Evolutionary conservation across 2,329 filamentous ascomycete genomes (phyloP), one percentile per base, ranked within the genome.

Genomic region (Colletotrichum siamense): DNA sequence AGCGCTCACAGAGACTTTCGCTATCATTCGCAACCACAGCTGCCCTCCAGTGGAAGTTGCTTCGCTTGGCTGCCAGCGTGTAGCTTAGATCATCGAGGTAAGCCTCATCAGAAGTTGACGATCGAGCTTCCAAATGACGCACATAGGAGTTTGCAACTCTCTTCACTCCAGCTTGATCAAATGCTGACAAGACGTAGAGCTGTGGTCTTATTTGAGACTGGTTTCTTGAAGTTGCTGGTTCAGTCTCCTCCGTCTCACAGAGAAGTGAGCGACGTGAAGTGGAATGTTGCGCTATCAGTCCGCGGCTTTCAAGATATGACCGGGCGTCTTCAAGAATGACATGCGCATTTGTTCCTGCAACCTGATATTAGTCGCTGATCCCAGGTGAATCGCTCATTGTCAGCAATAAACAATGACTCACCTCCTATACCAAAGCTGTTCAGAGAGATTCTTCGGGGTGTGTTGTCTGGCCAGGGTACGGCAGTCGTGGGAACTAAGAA

Each of bases 341-440:
- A 44, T 83, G 82, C 0, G 78, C 78, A 18, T 82, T 83, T 2
- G 79, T 49, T 49, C 39, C 39, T 49, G 39, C 9, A n/a, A 49
- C 5, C 18, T 12, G 18, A 49, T n/a, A 3, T 49, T n/a, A 49
- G 39, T n/a, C 39, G 10, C 39, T 22, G 39, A n/a, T 49, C n/a
- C 18, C 10, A 49, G 39, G 5, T 4, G 6, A 6, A 49, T 12
- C 5, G 18, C 18, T 12, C 1, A 49, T 12, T 49, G 2, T 49
- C 39, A n/a, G 39, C 5, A 22, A 49, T 2, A 22, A 10, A 6
- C 3, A 22, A 49, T 10, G 18, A n/a, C 39, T 49, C 78, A 6
- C 82, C 82, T 0, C 82, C 81, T 8, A 80, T 81, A 0, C 81
- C 82, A n/a, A 83, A 83, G 6, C 81, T 81, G 76, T 83, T 82